Evolutionary conservation across 2,329 filamentous ascomycete species (phyloP).

Genomic region (Sporothrix dimorphospora): DNA sequence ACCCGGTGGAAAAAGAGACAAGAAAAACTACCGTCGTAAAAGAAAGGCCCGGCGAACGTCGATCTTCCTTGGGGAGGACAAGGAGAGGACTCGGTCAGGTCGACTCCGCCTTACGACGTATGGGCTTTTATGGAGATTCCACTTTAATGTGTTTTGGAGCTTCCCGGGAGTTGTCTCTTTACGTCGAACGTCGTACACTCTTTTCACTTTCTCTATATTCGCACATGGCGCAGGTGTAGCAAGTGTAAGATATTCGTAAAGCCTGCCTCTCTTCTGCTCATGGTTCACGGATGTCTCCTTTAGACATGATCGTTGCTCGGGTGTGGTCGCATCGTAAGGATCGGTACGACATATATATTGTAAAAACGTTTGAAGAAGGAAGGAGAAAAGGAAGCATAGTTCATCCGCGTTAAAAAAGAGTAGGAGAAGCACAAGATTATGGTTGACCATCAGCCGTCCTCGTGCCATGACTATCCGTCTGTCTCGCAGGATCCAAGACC

Average conservation of each 20-base stretch:
- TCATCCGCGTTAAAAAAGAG: background rate
- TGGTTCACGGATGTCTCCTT: background rate
- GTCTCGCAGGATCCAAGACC: background rate
- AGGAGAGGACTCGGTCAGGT: background rate
- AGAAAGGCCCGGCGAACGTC: background rate
- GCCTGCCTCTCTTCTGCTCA: background rate
- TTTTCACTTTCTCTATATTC: background rate
- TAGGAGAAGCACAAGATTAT: background rate
- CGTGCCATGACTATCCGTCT: background rate
- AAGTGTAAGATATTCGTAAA: background rate
- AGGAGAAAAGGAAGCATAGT: background rate
- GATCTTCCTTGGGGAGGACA: background rate
- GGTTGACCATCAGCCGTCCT: background rate
- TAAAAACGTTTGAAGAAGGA: background rate
- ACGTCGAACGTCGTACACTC: background rate
- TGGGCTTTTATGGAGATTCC: background rate
- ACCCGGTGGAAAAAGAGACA: too few species aligned
- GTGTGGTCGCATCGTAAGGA: background rate
- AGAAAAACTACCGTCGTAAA: too few species aligned
- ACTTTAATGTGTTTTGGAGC: too few species aligned
- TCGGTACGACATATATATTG: background rate
- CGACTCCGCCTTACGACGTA: constrained; percentile 12
- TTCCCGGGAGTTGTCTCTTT: too few species aligned
- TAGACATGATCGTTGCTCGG: background rate
- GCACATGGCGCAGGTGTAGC: constrained; percentile 1